These are phyloP conservation scores for Ambrosiella beaveri DNA, from an alignment of 2,329 filamentous ascomycete species.

Conservation along the genomic window DNA sequence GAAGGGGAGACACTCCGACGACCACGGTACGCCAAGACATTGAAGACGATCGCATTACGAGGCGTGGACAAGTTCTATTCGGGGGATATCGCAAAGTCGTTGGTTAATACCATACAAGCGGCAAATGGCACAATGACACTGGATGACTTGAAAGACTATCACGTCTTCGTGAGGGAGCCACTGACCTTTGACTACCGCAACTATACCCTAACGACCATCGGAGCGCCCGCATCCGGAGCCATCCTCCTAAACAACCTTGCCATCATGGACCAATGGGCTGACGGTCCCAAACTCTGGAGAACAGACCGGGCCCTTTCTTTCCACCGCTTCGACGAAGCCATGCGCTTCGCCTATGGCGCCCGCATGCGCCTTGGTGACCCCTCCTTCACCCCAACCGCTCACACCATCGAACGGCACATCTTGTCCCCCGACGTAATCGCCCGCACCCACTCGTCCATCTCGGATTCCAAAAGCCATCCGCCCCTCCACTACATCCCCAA, in stretches of 20 bases:
- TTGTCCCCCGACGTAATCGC: constrained; percentile 42
- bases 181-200: constrained; percentile 50
- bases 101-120: constrained; percentile 48
- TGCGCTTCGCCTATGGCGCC: constrained; percentile 73
- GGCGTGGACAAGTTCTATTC: constrained; percentile 61
- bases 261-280: constrained; percentile 61
- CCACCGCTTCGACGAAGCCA: constrained; percentile 72
- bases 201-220: constrained; percentile 50
- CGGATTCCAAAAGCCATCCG: constrained; percentile 53
- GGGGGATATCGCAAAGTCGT: constrained; percentile 55
- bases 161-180: constrained; percentile 45
- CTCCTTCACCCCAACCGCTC: constrained; percentile 46
- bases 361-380: constrained; percentile 74
- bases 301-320: constrained; percentile 46
- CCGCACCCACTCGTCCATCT: constrained; percentile 43
- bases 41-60: constrained; percentile 57
- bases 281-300: constrained; percentile 19
- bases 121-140: constrained; percentile 74
- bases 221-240: constrained; percentile 61
- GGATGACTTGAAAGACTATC: constrained; percentile 58
- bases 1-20: constrained; percentile 66
- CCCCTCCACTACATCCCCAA: constrained; percentile 55
- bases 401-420: constrained; percentile 42
- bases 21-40: constrained; percentile 58
- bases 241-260: constrained; percentile 65